Base-by-base conservation (phyloP, 2,329 filamentous ascomycete species). In the Teratosphaeria destructans region DNA sequence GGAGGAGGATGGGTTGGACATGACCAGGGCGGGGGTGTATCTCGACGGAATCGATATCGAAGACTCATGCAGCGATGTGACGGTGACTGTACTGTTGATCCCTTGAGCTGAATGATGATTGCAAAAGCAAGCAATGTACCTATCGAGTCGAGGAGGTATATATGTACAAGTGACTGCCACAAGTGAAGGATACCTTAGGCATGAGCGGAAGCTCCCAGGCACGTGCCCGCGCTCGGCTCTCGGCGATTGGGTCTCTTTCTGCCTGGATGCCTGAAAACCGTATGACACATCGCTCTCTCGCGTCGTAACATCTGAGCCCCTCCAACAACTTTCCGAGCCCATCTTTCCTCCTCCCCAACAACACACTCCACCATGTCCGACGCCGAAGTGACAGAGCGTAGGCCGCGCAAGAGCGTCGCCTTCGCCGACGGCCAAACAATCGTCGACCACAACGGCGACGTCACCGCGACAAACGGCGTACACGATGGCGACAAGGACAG, bases 371-470 rank as follows among this genome's bases (percentile, higher is more conserved):
- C 75, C 75, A 82, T 82, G 80, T 78, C 79, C 68, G 79, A 80
- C 67, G 69, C 68, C 59, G 70, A 74, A 62, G 68, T 74, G 43
- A 66, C 73, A 61, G 82, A 86, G 70, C 82, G 83, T 73, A 91
- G 89, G 76, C 85, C 87, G 71, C 88, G 92, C 78, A 96, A 97
- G 79, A 95, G 90, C 54, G 93, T 97, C 71, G 87, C 91, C 65
- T 97, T 97, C 76, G 92, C 87, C 73, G 89, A 94, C 76, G 89
- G 90, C 71, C 84, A 90, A 69, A 83, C 89, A 66, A 85, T 96
- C 70, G 92, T 96, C 74, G 89, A 95, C 79, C 84, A 85, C 76
- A 89, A 96, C 81, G 93, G 93, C 70, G 85, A 87, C 73, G 85
- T 96, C 73, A 90, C 84, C 70, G 55, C 8, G 14, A 82, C 85